These are phyloP conservation scores for Elaeis oleifera DNA, from an alignment of 202 grass and related monocot genomes.

Conservation along the genomic window DNA sequence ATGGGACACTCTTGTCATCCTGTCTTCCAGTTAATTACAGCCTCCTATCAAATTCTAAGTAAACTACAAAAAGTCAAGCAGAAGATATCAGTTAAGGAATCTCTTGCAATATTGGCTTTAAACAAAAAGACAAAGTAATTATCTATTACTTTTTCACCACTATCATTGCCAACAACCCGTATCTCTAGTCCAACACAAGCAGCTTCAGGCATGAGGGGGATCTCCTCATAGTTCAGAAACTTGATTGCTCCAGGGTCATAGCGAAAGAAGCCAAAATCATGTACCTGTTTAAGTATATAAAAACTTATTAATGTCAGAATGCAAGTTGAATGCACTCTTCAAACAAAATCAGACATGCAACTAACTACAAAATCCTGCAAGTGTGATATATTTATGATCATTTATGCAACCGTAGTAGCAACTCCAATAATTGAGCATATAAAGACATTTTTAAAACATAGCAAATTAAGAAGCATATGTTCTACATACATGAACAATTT, in stretches of 20 bases:
- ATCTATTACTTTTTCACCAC: conserved; percentile 78
- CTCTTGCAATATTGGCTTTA: neutral
- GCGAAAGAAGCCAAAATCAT: conserved; percentile 99
- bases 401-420: too few relatives aligned
- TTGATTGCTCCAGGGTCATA: conserved; percentile 94
- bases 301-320: conserved; percentile 4
- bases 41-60: too few relatives aligned
- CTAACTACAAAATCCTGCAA: too few relatives aligned
- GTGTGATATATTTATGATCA: too few relatives aligned
- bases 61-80: too few relatives aligned
- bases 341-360: too few relatives aligned
- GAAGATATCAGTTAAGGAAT: neutral
- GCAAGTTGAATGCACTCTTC: too few relatives aligned
- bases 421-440: too few relatives aligned
- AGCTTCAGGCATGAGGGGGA: conserved; percentile 71
- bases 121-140: neutral
- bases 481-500: too few relatives aligned
- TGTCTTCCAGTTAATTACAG: too few relatives aligned
- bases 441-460: neutral
- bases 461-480: too few relatives aligned
- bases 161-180: conserved; percentile 96
- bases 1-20: too few relatives aligned
- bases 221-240: conserved; percentile 85
- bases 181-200: conserved; percentile 97
- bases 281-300: conserved; percentile 55